Conservation (phyloP, 2,329 filamentous ascomycete genomes). For the Dothideomycetes sp. region DNA sequence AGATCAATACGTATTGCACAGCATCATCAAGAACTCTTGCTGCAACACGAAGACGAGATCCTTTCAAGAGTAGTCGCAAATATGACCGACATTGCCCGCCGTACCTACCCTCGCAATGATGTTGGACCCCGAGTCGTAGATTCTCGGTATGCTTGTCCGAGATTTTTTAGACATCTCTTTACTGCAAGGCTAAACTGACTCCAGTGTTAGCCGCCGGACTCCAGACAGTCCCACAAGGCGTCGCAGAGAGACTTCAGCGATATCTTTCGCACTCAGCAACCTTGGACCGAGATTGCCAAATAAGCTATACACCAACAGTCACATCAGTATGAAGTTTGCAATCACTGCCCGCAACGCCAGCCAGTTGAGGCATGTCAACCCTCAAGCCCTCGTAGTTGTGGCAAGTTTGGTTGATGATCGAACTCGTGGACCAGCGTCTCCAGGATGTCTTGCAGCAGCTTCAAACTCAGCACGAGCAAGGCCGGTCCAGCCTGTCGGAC, state of each 20-base stretch:
- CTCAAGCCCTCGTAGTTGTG: neutral
- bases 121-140: conserved; percentile 7
- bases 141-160: neutral
- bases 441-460: neutral
- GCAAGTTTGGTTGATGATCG: neutral
- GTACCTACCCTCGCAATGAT: conserved; percentile 8
- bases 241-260: neutral
- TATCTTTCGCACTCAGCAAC: neutral
- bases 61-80: neutral
- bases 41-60: neutral
- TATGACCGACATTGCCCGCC: conserved; percentile 8
- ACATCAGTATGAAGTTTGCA: neutral
- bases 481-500: neutral
- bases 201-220: neutral
- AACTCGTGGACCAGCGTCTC: neutral
- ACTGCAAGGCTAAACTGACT: neutral
- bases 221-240: neutral
- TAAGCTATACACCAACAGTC: neutral
- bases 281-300: neutral
- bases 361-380: neutral
- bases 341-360: neutral
- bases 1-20: conserved; percentile 6
- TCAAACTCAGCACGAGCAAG: neutral
- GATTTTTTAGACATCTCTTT: neutral
- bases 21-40: conserved; percentile 3